phyloP scores from a whole-genome alignment of 768 basidiomycete species.

The Suillus clintonianus region DNA sequence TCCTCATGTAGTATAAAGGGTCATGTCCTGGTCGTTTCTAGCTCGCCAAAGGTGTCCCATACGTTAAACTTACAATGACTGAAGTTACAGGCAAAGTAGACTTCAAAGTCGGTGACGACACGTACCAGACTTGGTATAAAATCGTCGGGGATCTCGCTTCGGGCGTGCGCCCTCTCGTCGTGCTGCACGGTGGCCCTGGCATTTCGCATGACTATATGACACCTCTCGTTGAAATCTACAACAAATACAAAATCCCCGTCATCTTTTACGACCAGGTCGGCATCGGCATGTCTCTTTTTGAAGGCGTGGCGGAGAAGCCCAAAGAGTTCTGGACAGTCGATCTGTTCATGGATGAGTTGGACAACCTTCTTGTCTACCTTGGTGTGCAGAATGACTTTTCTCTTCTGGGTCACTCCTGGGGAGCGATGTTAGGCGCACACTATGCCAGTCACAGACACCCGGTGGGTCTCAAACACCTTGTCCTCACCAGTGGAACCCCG shows the following conservation, averaged over 20 bases:
- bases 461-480: conserved; percentile 32
- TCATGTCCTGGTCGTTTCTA: not conserved
- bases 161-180: conserved; percentile 43
- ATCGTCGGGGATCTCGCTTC: conserved; percentile 44
- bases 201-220: conserved; percentile 41
- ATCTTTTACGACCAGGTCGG: conserved; percentile 51
- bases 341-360: conserved; percentile 53
- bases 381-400: conserved; percentile 40
- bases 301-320: conserved; percentile 30
- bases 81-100: conserved; percentile 4
- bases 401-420: conserved; percentile 54
- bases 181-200: conserved; percentile 59
- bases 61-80: not conserved
- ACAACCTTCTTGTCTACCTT: conserved; percentile 42
- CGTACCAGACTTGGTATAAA: conserved; percentile 53
- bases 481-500: conserved; percentile 28
- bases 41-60: not conserved
- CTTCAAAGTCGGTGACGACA: conserved; percentile 4
- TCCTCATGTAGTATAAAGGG: not conserved
- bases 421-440: conserved; percentile 44
- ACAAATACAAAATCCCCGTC: conserved; percentile 28
- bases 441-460: conserved; percentile 35
- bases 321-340: conserved; percentile 41
- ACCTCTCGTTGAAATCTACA: conserved; percentile 31
- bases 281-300: conserved; percentile 37